phyloP scores from a whole-genome alignment of 139 green algal species.

The Picochlorum sp. region DNA sequence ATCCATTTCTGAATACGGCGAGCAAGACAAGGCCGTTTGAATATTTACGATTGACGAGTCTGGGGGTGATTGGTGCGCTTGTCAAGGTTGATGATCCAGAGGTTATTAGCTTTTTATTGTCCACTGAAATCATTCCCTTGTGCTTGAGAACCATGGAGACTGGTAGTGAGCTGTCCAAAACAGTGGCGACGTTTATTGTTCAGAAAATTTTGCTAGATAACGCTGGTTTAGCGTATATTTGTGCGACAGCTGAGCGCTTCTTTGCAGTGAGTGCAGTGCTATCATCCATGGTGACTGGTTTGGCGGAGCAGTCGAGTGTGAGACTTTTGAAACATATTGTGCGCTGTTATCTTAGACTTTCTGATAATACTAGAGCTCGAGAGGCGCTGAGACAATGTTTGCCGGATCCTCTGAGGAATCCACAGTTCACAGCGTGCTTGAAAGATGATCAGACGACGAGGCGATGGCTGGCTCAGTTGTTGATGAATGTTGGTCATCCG shows the following conservation, averaged over 20 bases:
- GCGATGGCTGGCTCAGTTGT: constrained; percentile 83
- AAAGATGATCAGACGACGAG: constrained; percentile 89
- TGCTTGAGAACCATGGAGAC: constrained; percentile 99
- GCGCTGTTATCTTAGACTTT: constrained; percentile 92
- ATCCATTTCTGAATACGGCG: constrained; percentile 97
- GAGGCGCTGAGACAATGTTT: constrained; percentile 91
- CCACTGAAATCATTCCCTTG: constrained; percentile 98
- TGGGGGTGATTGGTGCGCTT: constrained; percentile 95
- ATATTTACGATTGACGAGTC: constrained; percentile 92
- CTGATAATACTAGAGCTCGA: constrained; percentile 57
- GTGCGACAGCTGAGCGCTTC: constrained; percentile 95
- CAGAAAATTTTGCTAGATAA: constrained; percentile 98
- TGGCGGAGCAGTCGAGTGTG: constrained; percentile 79
- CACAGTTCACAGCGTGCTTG: constrained; percentile 83
- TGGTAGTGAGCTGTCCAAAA: constrained; percentile 97
- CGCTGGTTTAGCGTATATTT: constrained; percentile 95
- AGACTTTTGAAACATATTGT: constrained; percentile 99
- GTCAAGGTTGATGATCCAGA: constrained; percentile 99
- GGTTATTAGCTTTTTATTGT: constrained; percentile 98
- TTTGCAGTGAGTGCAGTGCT: constrained; percentile 93
- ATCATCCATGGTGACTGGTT: constrained; percentile 75
- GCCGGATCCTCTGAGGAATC: constrained; percentile 80
- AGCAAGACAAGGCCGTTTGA: constrained; percentile 97
- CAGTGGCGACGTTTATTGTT: constrained; percentile 99
- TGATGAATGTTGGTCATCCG: constrained; percentile 81